Evolutionary conservation across 2,329 filamentous ascomycete species (phyloP).

Genomic region (Hymenotorrendiella dingleyae): DNA sequence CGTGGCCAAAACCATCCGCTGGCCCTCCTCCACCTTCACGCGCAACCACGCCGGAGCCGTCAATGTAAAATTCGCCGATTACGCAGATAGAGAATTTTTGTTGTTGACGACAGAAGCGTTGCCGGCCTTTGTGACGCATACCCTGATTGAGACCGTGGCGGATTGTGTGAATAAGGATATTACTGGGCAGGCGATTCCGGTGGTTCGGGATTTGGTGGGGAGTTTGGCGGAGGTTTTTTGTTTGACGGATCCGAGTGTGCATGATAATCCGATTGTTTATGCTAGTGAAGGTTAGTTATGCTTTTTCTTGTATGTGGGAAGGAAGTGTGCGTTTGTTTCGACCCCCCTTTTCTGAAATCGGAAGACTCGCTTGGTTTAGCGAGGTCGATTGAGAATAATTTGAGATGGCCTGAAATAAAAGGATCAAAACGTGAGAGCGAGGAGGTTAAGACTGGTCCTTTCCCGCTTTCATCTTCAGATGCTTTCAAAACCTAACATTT

Average conservation of each 20-base stretch:
- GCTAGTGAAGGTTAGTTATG: slow-evolving; percentile 56
- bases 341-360: too few relatives aligned
- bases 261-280: slow-evolving; percentile 70
- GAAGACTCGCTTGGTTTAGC: too few relatives aligned
- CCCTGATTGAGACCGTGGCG: slow-evolving; percentile 62
- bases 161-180: slow-evolving; percentile 60
- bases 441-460: too few relatives aligned
- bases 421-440: too few relatives aligned
- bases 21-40: slow-evolving; percentile 23
- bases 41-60: slow-evolving; percentile 15
- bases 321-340: too few relatives aligned
- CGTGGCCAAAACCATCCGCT: slow-evolving; percentile 18
- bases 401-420: too few relatives aligned
- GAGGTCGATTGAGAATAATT: too few relatives aligned
- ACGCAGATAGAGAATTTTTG: slow-evolving; percentile 17
- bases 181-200: slow-evolving; percentile 57
- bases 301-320: not conserved
- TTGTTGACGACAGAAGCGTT: slow-evolving; percentile 48
- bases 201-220: slow-evolving; percentile 62
- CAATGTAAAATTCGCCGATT: slow-evolving; percentile 21
- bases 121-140: slow-evolving; percentile 62
- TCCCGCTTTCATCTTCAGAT: too few relatives aligned
- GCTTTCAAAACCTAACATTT: too few relatives aligned
- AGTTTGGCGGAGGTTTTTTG: slow-evolving; percentile 71
- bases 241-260: slow-evolving; percentile 63